These are phyloP conservation scores for Phytophthora capsici DNA, from an alignment of 352 stramenopile genomes.

Conservation along the genomic window DNA sequence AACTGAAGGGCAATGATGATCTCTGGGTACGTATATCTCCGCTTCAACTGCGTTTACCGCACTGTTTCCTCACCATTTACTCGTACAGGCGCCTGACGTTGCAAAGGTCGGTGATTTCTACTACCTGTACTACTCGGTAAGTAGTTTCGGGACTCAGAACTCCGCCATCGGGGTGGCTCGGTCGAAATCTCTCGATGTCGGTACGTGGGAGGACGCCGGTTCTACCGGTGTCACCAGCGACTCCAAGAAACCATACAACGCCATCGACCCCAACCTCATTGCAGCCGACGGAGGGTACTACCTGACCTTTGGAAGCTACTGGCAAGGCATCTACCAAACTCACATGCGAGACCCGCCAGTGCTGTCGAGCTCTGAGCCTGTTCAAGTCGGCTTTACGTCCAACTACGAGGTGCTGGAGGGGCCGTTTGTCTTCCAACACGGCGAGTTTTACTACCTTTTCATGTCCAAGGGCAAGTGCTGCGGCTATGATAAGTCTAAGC, in stretches of 20 bases:
- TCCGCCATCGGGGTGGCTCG: slow-evolving; percentile 51
- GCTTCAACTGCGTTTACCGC: background rate
- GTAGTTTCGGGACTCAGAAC: slow-evolving; percentile 48
- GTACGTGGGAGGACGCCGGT: slow-evolving; percentile 49
- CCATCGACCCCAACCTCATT: slow-evolving; percentile 56
- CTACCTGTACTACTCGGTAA: slow-evolving; percentile 69
- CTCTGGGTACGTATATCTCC: slow-evolving; percentile 36
- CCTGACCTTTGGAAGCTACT: slow-evolving; percentile 52
- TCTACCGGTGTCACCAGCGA: slow-evolving; percentile 37
- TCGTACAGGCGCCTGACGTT: slow-evolving; percentile 43
- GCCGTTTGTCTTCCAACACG: slow-evolving; percentile 43
- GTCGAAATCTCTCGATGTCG: slow-evolving; percentile 47
- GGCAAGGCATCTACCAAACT: slow-evolving; percentile 39
- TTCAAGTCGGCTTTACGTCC: slow-evolving; percentile 38
- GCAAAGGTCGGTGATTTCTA: slow-evolving; percentile 50
- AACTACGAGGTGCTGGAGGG: slow-evolving; percentile 47
- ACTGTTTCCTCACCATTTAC: background rate
- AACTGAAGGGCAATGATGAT: slow-evolving; percentile 46
- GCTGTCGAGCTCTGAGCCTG: slow-evolving; percentile 8
- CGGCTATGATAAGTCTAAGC: slow-evolving; percentile 33
- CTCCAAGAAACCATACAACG: slow-evolving; percentile 47
- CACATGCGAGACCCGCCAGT: slow-evolving; percentile 27
- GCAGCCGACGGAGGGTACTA: slow-evolving; percentile 33
- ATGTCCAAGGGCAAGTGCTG: slow-evolving; percentile 54
- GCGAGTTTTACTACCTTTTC: slow-evolving; percentile 55